A percentile compares a stretch with the other conserved stretches of the same genome.
phyloP scores from a whole-genome alignment of 371 early-diverging fungal genomes.

The Mucor racemosus region DNA sequence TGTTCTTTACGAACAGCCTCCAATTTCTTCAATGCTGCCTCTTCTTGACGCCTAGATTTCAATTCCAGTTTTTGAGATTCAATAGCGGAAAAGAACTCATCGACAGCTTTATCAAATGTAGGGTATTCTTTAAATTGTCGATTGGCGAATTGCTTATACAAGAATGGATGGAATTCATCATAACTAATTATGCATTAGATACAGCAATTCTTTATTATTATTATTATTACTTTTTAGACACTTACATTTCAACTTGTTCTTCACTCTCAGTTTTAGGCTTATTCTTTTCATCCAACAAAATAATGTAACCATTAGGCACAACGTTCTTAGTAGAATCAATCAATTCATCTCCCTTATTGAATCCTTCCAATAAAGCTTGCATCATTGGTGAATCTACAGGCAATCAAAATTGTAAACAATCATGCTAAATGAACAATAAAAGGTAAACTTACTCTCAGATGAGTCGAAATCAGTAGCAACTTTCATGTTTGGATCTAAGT shows the following conservation, averaged over 20 bases:
- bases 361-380: slow-evolving; percentile 41
- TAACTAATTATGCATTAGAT: slow-evolving; percentile 48
- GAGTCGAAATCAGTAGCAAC: slow-evolving; percentile 60
- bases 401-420: not conserved
- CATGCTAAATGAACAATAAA: not conserved
- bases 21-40: slow-evolving; percentile 82
- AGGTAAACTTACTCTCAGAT: slow-evolving; percentile 44
- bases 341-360: slow-evolving; percentile 61
- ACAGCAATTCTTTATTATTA: not conserved
- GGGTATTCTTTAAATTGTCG: slow-evolving; percentile 60
- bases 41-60: slow-evolving; percentile 75
- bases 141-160: slow-evolving; percentile 72
- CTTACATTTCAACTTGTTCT: slow-evolving; percentile 61
- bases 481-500: slow-evolving; percentile 69
- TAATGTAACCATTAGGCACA: slow-evolving; percentile 64
- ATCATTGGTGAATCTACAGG: slow-evolving; percentile 38
- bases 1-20: slow-evolving; percentile 84
- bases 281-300: slow-evolving; percentile 55
- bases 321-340: slow-evolving; percentile 53
- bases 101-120: slow-evolving; percentile 87
- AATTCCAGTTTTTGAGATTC: slow-evolving; percentile 86
- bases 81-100: slow-evolving; percentile 89
- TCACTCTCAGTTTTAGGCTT: slow-evolving; percentile 43
- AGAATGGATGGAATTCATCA: slow-evolving; percentile 90
- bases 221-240: not conserved